A percentile compares a stretch with the other conserved stretches of the same genome.
Evolutionary conservation across 257 asterid species (phyloP).

Genomic region (Scutellaria barbata): DNA sequence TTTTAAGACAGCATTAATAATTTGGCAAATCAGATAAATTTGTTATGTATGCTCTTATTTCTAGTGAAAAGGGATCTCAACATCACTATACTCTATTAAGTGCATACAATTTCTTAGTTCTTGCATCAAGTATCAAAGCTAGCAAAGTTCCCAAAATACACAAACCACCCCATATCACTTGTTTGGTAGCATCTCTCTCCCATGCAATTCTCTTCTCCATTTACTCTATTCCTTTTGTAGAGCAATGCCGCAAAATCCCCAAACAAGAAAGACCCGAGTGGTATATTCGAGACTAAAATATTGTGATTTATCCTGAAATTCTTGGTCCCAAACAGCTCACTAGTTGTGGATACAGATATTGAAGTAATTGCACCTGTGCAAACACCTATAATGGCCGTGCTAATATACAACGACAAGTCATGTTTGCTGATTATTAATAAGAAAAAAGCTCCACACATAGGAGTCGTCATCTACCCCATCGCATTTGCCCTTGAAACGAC

Average conservation of each 20-base stretch:
- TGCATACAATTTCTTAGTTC: slow-evolving; percentile 46
- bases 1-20: too few species aligned
- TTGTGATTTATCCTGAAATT: slow-evolving; percentile 77
- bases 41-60: too few species aligned
- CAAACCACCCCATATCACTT: slow-evolving; percentile 65
- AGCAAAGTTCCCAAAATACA: slow-evolving; percentile 59
- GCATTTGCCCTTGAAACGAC: too few species aligned
- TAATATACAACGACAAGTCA: slow-evolving; percentile 41
- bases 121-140: slow-evolving; percentile 52
- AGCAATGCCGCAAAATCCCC: too few species aligned
- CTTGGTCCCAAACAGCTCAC: slow-evolving; percentile 62
- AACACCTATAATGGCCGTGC: slow-evolving; percentile 63
- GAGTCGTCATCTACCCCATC: too few species aligned
- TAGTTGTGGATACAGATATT: slow-evolving; percentile 57
- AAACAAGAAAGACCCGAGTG: slow-evolving; percentile 68
- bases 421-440: slow-evolving; percentile 40
- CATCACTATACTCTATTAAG: not conserved
- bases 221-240: slow-evolving; percentile 42
- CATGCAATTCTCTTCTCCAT: slow-evolving; percentile 48
- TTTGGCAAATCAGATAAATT: too few species aligned
- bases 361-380: slow-evolving; percentile 77
- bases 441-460: slow-evolving; percentile 71
- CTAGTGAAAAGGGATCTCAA: too few species aligned
- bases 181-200: slow-evolving; percentile 60
- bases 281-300: slow-evolving; percentile 66